These are phyloP conservation scores for Calycina marina DNA, from an alignment of 2,329 filamentous ascomycete genomes.

Conservation along the genomic window DNA sequence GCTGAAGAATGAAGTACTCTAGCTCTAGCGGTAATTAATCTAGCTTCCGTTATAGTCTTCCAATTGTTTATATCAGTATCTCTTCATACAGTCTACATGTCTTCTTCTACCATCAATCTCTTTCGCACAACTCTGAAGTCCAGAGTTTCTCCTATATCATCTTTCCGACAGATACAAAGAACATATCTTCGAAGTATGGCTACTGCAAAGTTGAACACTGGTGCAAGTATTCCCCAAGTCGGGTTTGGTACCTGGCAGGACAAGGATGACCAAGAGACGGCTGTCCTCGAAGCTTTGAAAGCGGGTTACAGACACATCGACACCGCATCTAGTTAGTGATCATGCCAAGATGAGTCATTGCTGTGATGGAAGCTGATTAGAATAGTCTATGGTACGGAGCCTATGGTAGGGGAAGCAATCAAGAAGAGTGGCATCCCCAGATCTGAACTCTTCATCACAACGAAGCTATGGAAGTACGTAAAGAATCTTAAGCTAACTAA, in stretches of 20 bases:
- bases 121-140: constrained; percentile 6
- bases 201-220: constrained; percentile 28
- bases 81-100: no score
- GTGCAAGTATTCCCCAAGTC: constrained; percentile 27
- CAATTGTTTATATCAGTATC: no score
- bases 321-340: constrained; percentile 25
- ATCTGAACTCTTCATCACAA: constrained; percentile 33
- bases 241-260: constrained; percentile 29
- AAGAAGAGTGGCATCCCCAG: constrained; percentile 26
- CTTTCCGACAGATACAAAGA: constrained; percentile 9
- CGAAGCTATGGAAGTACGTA: constrained; percentile 50
- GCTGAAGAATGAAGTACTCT: no score
- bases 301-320: constrained; percentile 28
- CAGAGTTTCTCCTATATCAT: constrained; percentile 2
- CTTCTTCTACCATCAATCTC: constrained; percentile 8
- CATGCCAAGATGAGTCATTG: background rate
- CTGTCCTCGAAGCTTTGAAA: constrained; percentile 32
- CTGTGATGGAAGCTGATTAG: constrained; percentile 1
- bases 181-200: constrained; percentile 10
- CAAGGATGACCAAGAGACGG: constrained; percentile 29
- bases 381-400: constrained; percentile 28
- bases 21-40: no score
- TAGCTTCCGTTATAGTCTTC: no score
- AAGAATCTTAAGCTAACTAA: no score
- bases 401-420: constrained; percentile 29